Evolutionary conservation across 2,329 filamentous ascomycete species (phyloP), one percentile per base, ranked within the genome.

Genomic region (Stenocarpella maydis): DNA sequence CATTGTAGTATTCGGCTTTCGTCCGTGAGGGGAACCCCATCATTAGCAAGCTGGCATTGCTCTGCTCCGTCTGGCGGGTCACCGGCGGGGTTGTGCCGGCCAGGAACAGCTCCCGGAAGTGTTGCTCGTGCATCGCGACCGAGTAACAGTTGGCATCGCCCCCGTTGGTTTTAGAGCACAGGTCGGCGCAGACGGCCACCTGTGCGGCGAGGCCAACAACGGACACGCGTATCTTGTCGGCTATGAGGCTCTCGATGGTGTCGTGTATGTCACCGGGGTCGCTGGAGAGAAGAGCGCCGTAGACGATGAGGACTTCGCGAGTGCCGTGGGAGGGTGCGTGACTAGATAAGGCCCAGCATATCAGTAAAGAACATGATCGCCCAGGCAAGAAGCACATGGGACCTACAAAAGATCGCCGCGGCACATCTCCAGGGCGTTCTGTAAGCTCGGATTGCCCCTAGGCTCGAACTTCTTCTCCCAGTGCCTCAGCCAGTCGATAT

Each of bases 11-110:
- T 65, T 70, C 70, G n/a, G 70, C 65, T 50, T 96, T 88, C 2
- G 92, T 92, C 45, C 95, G 88, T 7, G 93, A 97, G 0, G 96
- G 96, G 76, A 99, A 99, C 5, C 96, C 96, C 95, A 99, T 99
- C 92, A 97, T 97, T 31, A 99, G 87, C 49, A 99, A 84, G 67
- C 87, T 90, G 1, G 88, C 86, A 10, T 85, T 85, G 71, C 83
- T 85, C 75, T 87, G 85, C 72, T 87, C 86, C 49, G 82, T 80
- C 3, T 90, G 88, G 67, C 92, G 89, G 15, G 94, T 93, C 21
- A 94, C 91, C 0, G 95, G 96, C 1, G 96, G 96, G 2, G 94
- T 98, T 0, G 96, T 98, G 58, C 92, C 89, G 21, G 90, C 90
- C 78, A 98, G 91, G 71, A 98, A 86, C n/a, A 98, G 86, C 75